These are phyloP conservation scores for Infundibulicybe gibba DNA, from an alignment of 768 basidiomycete species.

Conservation along the genomic window DNA sequence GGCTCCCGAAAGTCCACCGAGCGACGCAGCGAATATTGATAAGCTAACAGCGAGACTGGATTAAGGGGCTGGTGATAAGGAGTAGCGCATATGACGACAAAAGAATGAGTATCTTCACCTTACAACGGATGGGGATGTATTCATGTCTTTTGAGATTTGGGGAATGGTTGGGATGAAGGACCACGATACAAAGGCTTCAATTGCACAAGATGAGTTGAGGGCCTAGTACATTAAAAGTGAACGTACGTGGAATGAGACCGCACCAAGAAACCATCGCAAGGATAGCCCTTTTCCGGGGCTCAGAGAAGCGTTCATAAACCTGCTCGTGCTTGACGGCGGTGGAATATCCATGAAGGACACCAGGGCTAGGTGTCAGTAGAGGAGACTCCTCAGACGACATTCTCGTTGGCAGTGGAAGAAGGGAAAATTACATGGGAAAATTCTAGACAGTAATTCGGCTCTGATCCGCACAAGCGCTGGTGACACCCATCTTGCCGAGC, in stretches of 20 bases:
- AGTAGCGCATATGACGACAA: not conserved
- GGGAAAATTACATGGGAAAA: too few relatives aligned
- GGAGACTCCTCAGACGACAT: not conserved
- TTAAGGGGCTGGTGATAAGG: not conserved
- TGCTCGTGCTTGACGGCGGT: constrained; percentile 1
- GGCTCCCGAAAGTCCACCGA: constrained; percentile 49
- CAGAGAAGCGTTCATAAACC: constrained; percentile 10
- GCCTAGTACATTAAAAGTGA: not conserved
- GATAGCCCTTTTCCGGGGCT: constrained; percentile 4
- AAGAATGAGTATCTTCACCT: not conserved
- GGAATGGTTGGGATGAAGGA: constrained; percentile 55
- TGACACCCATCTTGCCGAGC: too few relatives aligned
- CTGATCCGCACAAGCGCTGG: too few relatives aligned
- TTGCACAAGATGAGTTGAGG: too few relatives aligned
- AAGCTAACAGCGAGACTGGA: constrained; percentile 45
- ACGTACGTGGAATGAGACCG: constrained; percentile 10
- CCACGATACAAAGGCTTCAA: constrained; percentile 42
- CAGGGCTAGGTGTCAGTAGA: not conserved
- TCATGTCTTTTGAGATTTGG: not conserved
- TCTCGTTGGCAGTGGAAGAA: too few relatives aligned
- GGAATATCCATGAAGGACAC: not conserved
- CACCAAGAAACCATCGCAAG: constrained; percentile 11
- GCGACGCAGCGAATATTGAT: constrained; percentile 36
- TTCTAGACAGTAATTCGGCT: too few relatives aligned
- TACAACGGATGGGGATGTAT: not conserved